A percentile compares a stretch with the other conserved stretches of the same genome.
Evolutionary conservation across 768 basidiomycete species (phyloP).

Genomic region (Auriculariales sp.): DNA sequence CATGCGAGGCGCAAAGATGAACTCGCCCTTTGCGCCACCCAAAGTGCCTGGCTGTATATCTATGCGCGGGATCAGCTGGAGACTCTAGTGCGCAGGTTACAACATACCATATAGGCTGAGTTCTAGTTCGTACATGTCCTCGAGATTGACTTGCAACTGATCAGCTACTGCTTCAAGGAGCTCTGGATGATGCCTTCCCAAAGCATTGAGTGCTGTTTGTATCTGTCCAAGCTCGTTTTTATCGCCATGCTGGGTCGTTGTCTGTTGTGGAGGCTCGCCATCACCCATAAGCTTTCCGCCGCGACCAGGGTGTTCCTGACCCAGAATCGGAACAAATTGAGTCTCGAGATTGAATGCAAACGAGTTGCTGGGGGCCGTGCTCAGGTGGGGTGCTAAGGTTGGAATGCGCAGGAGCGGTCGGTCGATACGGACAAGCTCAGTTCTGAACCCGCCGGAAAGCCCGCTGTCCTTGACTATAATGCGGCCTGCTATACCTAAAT

Average conservation of each 20-base stretch:
- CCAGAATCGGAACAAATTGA: constrained; percentile 80
- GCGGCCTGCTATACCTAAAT: constrained; percentile 81
- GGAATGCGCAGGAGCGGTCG: constrained; percentile 82
- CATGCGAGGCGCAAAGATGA: constrained; percentile 81
- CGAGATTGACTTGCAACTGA: constrained; percentile 61
- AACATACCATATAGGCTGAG: constrained; percentile 35
- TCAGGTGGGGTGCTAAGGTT: constrained; percentile 78
- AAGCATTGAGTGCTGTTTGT: neutral
- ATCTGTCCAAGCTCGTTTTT: no score
- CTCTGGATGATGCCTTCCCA: constrained; percentile 70
- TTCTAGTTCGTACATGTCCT: constrained; percentile 91
- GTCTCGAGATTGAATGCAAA: constrained; percentile 86
- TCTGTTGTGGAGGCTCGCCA: no score
- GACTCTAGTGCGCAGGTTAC: neutral
- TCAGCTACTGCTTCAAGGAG: constrained; percentile 59
- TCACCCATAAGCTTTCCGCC: no score
- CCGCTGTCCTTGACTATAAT: constrained; percentile 49
- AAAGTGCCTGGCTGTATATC: constrained; percentile 76
- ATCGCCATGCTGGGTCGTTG: neutral
- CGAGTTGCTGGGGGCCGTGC: constrained; percentile 41
- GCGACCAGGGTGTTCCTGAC: constrained; percentile 15
- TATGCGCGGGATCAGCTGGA: neutral
- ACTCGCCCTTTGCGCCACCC: constrained; percentile 83
- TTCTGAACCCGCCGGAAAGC: constrained; percentile 36
- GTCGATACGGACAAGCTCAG: constrained; percentile 72